Evolutionary conservation across 1,284 basidiomycete genomes (phyloP).

Genomic region (Ustilago lituana): DNA sequence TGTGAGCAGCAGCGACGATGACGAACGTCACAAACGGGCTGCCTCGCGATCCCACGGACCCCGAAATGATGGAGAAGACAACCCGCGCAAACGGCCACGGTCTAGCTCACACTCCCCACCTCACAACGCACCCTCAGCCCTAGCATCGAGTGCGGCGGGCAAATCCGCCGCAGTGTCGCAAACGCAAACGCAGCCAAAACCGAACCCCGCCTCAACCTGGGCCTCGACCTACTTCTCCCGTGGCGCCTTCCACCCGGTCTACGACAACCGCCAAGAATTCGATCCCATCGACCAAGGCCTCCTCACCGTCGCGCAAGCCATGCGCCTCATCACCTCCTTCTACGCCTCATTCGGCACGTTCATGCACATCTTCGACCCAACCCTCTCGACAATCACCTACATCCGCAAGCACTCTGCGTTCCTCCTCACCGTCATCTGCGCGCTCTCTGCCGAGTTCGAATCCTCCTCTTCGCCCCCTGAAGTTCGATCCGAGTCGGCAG

Average conservation of each 20-base stretch:
- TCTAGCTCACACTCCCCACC: constrained; percentile 2
- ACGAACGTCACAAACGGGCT: too few species aligned
- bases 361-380: constrained; percentile 50
- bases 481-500: constrained; percentile 3
- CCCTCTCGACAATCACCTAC: constrained; percentile 41
- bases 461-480: neutral
- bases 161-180: too few species aligned
- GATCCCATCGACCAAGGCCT: constrained; percentile 41
- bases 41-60: neutral
- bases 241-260: constrained; percentile 48
- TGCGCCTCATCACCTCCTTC: constrained; percentile 23
- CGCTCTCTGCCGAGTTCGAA: constrained; percentile 34
- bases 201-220: constrained; percentile 12
- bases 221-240: constrained; percentile 42
- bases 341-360: constrained; percentile 36
- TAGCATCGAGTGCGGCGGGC: too few species aligned
- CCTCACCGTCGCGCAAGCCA: constrained; percentile 26
- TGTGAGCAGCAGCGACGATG: neutral
- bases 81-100: constrained; percentile 5
- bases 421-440: constrained; percentile 42
- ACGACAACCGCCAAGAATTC: constrained; percentile 37
- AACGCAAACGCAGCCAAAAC: too few species aligned
- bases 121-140: too few species aligned
- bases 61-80: neutral
- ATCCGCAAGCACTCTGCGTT: constrained; percentile 47